Conservation (phyloP, 345 rosid genomes). For the Jatropha curcas region DNA sequence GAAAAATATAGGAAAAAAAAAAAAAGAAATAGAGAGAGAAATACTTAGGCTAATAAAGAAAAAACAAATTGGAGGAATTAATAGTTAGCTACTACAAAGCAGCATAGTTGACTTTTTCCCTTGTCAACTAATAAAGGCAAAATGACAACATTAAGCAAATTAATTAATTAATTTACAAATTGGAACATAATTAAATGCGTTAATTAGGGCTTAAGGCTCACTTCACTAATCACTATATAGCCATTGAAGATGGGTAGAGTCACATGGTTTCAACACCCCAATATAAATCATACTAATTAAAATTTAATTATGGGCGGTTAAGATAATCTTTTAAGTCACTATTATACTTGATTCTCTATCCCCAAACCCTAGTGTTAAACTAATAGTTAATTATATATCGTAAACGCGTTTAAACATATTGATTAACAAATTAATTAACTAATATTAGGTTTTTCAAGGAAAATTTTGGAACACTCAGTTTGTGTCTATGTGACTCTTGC, state of each 20-base stretch:
- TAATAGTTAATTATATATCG: not conserved
- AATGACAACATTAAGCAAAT: slow-evolving; percentile 1
- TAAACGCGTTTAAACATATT: slow-evolving; percentile 2
- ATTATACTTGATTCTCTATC: not conserved
- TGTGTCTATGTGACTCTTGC: not conserved
- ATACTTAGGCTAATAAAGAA: too few relatives aligned
- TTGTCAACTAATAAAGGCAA: not conserved
- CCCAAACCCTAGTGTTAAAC: not conserved
- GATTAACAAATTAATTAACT: not conserved
- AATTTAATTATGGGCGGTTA: slow-evolving; percentile 32
- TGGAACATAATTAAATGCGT: not conserved
- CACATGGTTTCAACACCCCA: slow-evolving; percentile 11
- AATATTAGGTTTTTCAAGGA: not conserved
- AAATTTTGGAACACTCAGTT: not conserved
- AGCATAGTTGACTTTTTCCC: not conserved
- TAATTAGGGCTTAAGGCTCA: not conserved
- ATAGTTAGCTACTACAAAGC: not conserved
- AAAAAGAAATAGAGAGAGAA: too few relatives aligned
- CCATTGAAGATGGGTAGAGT: not conserved
- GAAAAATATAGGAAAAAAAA: too few relatives aligned
- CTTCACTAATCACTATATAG: not conserved
- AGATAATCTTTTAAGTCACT: slow-evolving; percentile 7
- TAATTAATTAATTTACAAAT: not conserved
- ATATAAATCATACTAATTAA: not conserved
- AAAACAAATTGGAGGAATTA: too few relatives aligned